A percentile compares a stretch with the other conserved stretches of the same genome.
Evolutionary conservation across 108 stramenopile genomes (phyloP).

Genomic region (Thalassiosira profunda): DNA sequence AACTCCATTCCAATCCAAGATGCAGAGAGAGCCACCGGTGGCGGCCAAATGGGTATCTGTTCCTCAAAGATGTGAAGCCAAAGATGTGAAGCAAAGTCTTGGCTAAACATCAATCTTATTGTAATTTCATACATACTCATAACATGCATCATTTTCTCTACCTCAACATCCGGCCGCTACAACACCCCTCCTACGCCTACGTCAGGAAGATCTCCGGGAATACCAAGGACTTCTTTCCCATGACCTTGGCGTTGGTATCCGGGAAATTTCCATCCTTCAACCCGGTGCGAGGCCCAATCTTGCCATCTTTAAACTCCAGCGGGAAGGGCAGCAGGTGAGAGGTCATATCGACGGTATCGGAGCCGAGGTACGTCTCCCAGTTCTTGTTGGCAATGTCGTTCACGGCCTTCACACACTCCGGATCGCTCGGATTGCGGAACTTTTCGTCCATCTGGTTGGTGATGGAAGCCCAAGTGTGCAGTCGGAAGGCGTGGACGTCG

Average conservation of each 20-base stretch:
- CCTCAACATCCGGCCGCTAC: too few relatives aligned
- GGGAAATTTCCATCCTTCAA: constrained; percentile 41
- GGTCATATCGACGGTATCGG: constrained; percentile 42
- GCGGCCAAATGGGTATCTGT: too few relatives aligned
- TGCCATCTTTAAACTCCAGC: constrained; percentile 32
- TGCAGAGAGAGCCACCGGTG: too few relatives aligned
- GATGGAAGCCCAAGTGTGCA: constrained; percentile 48
- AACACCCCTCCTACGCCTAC: neutral
- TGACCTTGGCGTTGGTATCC: constrained; percentile 37
- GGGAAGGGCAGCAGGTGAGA: constrained; percentile 46
- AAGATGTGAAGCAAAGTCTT: too few relatives aligned
- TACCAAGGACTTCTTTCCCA: constrained; percentile 43
- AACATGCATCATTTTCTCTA: too few relatives aligned
- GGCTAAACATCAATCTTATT: too few relatives aligned
- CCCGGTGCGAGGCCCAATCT: constrained; percentile 29
- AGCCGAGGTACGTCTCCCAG: constrained; percentile 38
- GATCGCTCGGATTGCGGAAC: constrained; percentile 48
- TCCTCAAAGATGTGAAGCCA: too few relatives aligned
- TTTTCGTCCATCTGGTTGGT: constrained; percentile 48
- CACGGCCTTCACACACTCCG: constrained; percentile 40
- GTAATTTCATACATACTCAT: too few relatives aligned
- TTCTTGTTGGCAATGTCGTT: constrained; percentile 50
- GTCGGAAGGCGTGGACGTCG: constrained; percentile 51
- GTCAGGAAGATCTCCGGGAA: constrained; percentile 47
- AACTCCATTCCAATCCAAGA: too few relatives aligned